Conservation (phyloP, 2,329 filamentous ascomycete genomes). For the Niveomyces coronatus region DNA sequence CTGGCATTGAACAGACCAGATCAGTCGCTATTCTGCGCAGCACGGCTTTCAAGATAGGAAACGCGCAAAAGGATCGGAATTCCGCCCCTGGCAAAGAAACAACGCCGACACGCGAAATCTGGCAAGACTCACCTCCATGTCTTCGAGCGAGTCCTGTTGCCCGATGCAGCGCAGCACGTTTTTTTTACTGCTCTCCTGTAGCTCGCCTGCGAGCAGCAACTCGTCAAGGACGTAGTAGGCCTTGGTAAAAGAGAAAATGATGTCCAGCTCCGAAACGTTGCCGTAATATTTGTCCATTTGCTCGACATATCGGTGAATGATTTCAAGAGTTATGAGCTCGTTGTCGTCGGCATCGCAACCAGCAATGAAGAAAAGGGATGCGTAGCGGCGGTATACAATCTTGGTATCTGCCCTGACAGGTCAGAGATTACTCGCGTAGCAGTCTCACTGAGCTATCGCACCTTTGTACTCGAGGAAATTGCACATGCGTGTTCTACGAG, state of each 20-base stretch:
- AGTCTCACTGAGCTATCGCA: no score
- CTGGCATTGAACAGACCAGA: constrained; percentile 46
- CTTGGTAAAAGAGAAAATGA: constrained; percentile 99
- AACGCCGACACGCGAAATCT: no score
- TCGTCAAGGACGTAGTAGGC: constrained; percentile 99
- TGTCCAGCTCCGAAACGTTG: constrained; percentile 98
- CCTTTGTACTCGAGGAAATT: constrained; percentile 99
- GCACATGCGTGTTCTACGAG: constrained; percentile 95
- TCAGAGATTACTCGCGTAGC: no score
- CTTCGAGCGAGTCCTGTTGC: constrained; percentile 94
- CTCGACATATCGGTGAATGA: constrained; percentile 98
- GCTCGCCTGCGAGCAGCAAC: constrained; percentile 84
- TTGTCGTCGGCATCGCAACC: constrained; percentile 96
- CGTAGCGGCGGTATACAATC: constrained; percentile 96
- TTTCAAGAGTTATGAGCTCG: constrained; percentile 94
- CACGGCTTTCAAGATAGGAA: neutral
- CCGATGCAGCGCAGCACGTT: constrained; percentile 93
- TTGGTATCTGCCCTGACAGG: constrained; percentile 63
- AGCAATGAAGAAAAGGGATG: constrained; percentile 98
- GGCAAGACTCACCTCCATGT: constrained; percentile 98
- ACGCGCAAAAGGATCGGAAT: no score
- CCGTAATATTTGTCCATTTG: constrained; percentile 99
- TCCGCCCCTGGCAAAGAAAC: no score
- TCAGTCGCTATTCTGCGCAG: constrained; percentile 7
- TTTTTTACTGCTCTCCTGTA: constrained; percentile 99